Conservation (phyloP, 164 flowering plant genomes). For the Vitis labrusca region DNA sequence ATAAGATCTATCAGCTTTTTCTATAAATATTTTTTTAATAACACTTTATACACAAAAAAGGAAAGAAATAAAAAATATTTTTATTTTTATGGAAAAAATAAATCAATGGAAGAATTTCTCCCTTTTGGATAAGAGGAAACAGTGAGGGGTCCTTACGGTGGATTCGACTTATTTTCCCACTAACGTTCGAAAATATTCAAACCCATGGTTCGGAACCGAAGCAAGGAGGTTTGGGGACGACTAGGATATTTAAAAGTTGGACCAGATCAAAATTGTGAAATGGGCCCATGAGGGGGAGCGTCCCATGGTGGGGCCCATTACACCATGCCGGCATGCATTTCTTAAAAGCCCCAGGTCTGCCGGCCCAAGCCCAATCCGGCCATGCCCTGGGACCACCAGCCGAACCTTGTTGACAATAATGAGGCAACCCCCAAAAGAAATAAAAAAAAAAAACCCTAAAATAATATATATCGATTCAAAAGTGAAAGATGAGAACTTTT, state of each 20-base stretch:
- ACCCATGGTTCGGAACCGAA: conserved; percentile 36
- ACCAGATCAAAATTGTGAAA: background rate
- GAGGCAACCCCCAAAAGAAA: too few relatives aligned
- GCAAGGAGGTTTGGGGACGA: conserved; percentile 18
- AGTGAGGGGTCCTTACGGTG: conserved; percentile 2
- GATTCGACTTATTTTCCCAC: background rate
- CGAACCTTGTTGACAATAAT: background rate
- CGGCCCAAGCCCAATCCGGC: conserved; percentile 23
- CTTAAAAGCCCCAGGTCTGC: conserved; percentile 8
- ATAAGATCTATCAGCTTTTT: too few relatives aligned
- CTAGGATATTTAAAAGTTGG: too few relatives aligned
- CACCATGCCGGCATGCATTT: conserved; percentile 21
- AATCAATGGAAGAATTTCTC: background rate
- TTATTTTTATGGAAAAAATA: background rate
- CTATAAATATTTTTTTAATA: too few relatives aligned
- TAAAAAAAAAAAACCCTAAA: too few relatives aligned
- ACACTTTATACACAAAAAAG: too few relatives aligned
- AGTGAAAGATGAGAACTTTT: too few relatives aligned
- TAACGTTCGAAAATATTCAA: conserved; percentile 36
- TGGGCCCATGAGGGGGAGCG: conserved; percentile 9
- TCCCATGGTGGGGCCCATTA: conserved; percentile 13
- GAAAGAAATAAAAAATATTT: background rate
- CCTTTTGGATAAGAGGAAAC: background rate
- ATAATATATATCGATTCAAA: too few relatives aligned
- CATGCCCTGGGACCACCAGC: conserved; percentile 17